These are phyloP conservation scores for Galerina marginata DNA, from an alignment of 768 basidiomycete genomes.

Conservation along the genomic window DNA sequence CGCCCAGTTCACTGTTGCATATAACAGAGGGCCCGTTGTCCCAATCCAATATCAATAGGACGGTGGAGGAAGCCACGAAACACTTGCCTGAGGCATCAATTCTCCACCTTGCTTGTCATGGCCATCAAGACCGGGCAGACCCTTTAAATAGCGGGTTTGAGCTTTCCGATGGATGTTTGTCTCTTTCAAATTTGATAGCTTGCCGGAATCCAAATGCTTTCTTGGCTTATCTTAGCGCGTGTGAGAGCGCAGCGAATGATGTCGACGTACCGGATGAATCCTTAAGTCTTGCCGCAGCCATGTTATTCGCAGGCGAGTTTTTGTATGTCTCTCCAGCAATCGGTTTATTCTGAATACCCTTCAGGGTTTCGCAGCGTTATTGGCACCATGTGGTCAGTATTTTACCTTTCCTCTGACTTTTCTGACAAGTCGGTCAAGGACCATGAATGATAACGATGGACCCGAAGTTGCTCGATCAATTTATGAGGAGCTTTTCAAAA, in stretches of 20 bases:
- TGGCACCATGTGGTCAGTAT: slow-evolving; percentile 20
- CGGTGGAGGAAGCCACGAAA: slow-evolving; percentile 8
- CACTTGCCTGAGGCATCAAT: slow-evolving; percentile 10
- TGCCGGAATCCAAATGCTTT: slow-evolving; percentile 10
- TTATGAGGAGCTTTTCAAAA: slow-evolving; percentile 14
- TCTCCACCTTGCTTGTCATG: slow-evolving; percentile 23
- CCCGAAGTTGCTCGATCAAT: slow-evolving; percentile 12
- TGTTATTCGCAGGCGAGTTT: slow-evolving; percentile 17
- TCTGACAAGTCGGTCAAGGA: slow-evolving; percentile 3
- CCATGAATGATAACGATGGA: slow-evolving; percentile 21
- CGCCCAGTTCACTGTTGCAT: slow-evolving; percentile 3
- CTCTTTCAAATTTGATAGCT: slow-evolving; percentile 11
- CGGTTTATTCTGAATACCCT: too few species aligned
- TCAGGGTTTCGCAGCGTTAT: slow-evolving; percentile 19
- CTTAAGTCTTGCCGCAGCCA: slow-evolving; percentile 15
- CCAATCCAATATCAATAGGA: slow-evolving; percentile 11
- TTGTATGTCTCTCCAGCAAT: not conserved
- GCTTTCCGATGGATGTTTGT: slow-evolving; percentile 12
- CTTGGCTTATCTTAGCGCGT: slow-evolving; percentile 19
- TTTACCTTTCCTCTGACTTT: not conserved
- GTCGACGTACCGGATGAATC: slow-evolving; percentile 18
- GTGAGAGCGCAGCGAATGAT: slow-evolving; percentile 20
- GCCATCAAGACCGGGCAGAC: slow-evolving; percentile 16
- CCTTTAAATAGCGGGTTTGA: slow-evolving; percentile 22
- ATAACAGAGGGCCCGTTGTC: slow-evolving; percentile 1